Conservation (phyloP, 768 basidiomycete genomes). For the Kwoniella botswanensis region DNA sequence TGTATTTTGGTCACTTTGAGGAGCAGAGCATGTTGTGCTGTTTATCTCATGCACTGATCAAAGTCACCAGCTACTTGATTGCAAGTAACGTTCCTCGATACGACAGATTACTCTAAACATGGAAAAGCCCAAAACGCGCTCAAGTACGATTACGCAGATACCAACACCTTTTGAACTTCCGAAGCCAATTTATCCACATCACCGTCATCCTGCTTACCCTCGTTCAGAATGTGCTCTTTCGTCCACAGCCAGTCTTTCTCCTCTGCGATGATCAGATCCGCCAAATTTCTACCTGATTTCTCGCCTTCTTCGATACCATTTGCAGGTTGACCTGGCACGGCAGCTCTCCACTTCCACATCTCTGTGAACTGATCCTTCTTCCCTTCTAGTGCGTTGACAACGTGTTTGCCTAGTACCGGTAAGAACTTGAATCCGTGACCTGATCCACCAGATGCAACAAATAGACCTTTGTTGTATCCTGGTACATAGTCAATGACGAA, state of each 20-base stretch:
- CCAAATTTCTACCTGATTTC: conserved; percentile 27
- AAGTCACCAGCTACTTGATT: too few species aligned
- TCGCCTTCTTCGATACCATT: conserved; percentile 42
- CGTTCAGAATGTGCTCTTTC: neutral
- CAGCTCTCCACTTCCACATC: conserved; percentile 30
- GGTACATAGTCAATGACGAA: conserved; percentile 42
- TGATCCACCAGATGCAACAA: conserved; percentile 35
- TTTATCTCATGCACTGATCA: too few species aligned
- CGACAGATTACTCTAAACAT: too few species aligned
- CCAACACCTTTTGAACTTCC: neutral
- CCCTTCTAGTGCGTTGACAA: conserved; percentile 36
- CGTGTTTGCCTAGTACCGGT: conserved; percentile 36
- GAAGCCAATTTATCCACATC: neutral
- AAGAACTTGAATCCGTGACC: conserved; percentile 45
- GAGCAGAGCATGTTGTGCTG: too few species aligned
- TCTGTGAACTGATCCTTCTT: conserved; percentile 32
- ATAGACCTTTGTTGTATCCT: conserved; percentile 31
- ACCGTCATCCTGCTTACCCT: conserved; percentile 7
- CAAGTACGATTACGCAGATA: neutral
- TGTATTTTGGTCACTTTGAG: too few species aligned
- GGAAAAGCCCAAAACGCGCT: too few species aligned
- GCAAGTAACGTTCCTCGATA: too few species aligned
- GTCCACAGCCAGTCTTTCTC: conserved; percentile 34
- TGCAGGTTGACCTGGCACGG: conserved; percentile 17
- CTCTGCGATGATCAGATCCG: conserved; percentile 29